These are phyloP conservation scores for Daldinia loculata DNA, from an alignment of 495 filamentous ascomycete species.

Conservation along the genomic window DNA sequence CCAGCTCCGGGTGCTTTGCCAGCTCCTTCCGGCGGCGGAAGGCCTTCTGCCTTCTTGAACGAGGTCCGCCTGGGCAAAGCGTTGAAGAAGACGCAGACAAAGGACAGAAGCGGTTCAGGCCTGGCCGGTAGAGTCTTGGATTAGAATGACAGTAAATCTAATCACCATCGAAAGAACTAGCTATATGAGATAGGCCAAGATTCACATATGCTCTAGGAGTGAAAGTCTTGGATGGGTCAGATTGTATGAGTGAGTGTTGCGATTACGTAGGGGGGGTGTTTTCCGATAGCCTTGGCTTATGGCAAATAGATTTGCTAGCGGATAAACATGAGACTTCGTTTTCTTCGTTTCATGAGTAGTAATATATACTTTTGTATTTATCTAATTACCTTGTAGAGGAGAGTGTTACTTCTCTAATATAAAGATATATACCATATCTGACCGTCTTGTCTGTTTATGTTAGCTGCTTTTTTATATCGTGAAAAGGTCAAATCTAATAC, in stretches of 20 bases:
- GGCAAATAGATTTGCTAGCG: constrained; percentile 24
- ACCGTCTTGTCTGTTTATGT: not conserved
- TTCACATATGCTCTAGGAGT: not conserved
- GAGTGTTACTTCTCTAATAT: not conserved
- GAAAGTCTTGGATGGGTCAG: constrained; percentile 33
- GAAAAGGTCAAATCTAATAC: not conserved
- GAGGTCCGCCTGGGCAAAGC: constrained; percentile 81
- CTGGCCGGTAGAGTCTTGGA: constrained; percentile 74
- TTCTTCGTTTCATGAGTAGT: constrained; percentile 17
- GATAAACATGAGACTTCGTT: constrained; percentile 10
- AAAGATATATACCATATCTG: not conserved
- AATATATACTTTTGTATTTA: constrained; percentile 6
- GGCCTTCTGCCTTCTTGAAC: constrained; percentile 72
- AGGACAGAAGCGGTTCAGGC: constrained; percentile 77
- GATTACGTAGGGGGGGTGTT: constrained; percentile 14
- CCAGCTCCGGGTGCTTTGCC: constrained; percentile 54
- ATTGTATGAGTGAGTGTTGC: constrained; percentile 43
- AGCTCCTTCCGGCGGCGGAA: constrained; percentile 48
- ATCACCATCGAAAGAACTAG: not conserved
- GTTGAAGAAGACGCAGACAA: constrained; percentile 84
- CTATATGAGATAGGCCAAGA: not conserved
- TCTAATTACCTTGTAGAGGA: not conserved
- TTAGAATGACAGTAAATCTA: constrained; percentile 33
- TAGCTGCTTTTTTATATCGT: not conserved
- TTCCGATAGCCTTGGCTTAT: constrained; percentile 14